phyloP scores from a whole-genome alignment of 2,329 filamentous ascomycete genomes.

The Verticillium tricorpus region DNA sequence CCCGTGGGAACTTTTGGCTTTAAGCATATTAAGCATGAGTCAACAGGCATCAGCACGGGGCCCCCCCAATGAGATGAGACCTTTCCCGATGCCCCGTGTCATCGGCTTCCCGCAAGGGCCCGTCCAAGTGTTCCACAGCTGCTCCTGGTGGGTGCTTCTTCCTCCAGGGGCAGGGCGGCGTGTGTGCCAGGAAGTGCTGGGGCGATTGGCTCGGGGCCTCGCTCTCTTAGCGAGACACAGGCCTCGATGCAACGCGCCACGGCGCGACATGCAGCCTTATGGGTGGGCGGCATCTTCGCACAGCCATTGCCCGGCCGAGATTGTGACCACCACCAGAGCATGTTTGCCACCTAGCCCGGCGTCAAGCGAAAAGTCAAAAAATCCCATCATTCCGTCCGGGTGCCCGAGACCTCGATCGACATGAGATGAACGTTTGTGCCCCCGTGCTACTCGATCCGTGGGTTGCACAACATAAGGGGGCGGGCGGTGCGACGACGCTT shows the following conservation, averaged over 20 bases:
- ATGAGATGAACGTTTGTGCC: neutral
- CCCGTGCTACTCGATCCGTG: neutral
- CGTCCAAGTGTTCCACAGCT: neutral
- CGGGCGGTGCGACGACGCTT: neutral
- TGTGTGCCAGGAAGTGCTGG: neutral
- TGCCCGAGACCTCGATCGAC: neutral
- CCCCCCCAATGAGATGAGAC: neutral
- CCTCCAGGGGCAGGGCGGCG: neutral
- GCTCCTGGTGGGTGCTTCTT: neutral
- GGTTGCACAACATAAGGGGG: neutral
- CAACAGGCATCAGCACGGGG: neutral
- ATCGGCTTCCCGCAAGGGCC: neutral
- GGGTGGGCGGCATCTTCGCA: neutral
- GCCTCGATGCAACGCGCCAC: neutral
- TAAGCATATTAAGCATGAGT: neutral
- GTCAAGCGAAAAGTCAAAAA: neutral
- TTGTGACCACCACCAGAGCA: neutral
- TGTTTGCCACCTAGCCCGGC: neutral
- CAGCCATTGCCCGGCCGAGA: neutral
- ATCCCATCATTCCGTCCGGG: neutral
- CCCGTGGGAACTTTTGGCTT: neutral
- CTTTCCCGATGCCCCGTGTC: neutral
- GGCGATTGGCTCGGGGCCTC: neutral
- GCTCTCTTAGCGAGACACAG: neutral
- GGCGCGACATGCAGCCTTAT: neutral